A percentile compares a stretch with the other conserved stretches of the same genome.
These are phyloP conservation scores for Backusella australiensis DNA, from an alignment of 192 early-diverging fungal genomes.

Conservation along the genomic window DNA sequence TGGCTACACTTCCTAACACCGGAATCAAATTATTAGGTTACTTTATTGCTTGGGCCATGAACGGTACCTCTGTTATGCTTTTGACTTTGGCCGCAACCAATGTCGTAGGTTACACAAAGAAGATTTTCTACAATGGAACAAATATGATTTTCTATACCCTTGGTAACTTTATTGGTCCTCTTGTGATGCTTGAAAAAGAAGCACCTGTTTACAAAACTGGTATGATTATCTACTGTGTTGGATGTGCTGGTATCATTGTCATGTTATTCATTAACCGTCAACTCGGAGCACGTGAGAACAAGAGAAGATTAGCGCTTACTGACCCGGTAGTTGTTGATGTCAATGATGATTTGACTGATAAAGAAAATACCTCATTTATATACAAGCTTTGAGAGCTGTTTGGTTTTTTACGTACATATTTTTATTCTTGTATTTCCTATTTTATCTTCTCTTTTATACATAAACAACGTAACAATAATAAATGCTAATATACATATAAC, in stretches of 20 bases:
- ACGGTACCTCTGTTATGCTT: conserved; percentile 1
- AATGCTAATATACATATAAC: background rate
- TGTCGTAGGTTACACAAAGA: conserved; percentile 25
- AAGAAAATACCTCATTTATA: conserved; percentile 12
- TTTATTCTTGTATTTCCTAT: background rate
- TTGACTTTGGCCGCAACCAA: conserved; percentile 8
- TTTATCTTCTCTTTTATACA: background rate
- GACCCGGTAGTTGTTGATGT: background rate
- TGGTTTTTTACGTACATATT: background rate
- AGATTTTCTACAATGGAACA: conserved; percentile 9
- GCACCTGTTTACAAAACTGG: conserved; percentile 22
- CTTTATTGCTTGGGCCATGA: conserved; percentile 17
- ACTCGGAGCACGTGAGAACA: conserved; percentile 8
- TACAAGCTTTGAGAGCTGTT: conserved; percentile 14
- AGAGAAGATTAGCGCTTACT: background rate
- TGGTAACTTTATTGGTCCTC: conserved; percentile 25
- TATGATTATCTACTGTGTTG: conserved; percentile 4
- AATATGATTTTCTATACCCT: conserved; percentile 13
- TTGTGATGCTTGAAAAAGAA: conserved; percentile 14
- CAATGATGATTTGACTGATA: conserved; percentile 22
- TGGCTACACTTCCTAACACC: background rate
- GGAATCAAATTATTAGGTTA: conserved; percentile 10
- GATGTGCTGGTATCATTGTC: conserved; percentile 7
- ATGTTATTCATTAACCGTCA: conserved; percentile 6
- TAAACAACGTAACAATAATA: background rate